These are phyloP conservation scores for Hansenula anomala DNA, from an alignment of 1,139 yeast species.

Conservation along the genomic window DNA sequence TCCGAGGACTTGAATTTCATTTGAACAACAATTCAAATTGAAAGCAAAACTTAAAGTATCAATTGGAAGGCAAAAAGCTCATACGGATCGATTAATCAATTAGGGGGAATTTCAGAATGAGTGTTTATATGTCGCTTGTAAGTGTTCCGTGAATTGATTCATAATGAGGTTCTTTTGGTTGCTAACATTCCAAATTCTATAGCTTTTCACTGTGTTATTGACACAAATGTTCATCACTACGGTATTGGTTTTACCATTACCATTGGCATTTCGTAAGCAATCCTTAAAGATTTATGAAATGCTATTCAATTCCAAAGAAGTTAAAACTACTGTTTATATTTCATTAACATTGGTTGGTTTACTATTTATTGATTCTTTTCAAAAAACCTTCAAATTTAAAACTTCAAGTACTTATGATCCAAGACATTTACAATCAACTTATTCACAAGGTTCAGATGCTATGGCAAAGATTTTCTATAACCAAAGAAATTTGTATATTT, in stretches of 20 bases:
- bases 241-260: slow-evolving; percentile 57
- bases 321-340: slow-evolving; percentile 45
- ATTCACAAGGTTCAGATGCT: slow-evolving; percentile 22
- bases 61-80: too few relatives aligned
- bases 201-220: slow-evolving; percentile 34
- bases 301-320: slow-evolving; percentile 35
- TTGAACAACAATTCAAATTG: background rate
- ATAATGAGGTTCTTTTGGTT: too few relatives aligned
- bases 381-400: slow-evolving; percentile 13
- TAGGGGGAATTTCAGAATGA: slow-evolving; percentile 21
- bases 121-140: slow-evolving; percentile 27
- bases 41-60: background rate
- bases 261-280: slow-evolving; percentile 45
- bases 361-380: slow-evolving; percentile 52
- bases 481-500: slow-evolving; percentile 66
- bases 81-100: background rate
- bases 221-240: slow-evolving; percentile 51
- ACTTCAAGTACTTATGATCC: slow-evolving; percentile 17
- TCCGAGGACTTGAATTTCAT: too few relatives aligned
- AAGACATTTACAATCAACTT: slow-evolving; percentile 15
- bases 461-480: slow-evolving; percentile 50
- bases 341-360: slow-evolving; percentile 41
- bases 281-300: slow-evolving; percentile 36
- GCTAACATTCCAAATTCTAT: background rate
- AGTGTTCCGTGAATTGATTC: slow-evolving; percentile 2